Base-by-base conservation (phyloP, 257 asterid species). In the Scutellaria galericulata region DNA sequence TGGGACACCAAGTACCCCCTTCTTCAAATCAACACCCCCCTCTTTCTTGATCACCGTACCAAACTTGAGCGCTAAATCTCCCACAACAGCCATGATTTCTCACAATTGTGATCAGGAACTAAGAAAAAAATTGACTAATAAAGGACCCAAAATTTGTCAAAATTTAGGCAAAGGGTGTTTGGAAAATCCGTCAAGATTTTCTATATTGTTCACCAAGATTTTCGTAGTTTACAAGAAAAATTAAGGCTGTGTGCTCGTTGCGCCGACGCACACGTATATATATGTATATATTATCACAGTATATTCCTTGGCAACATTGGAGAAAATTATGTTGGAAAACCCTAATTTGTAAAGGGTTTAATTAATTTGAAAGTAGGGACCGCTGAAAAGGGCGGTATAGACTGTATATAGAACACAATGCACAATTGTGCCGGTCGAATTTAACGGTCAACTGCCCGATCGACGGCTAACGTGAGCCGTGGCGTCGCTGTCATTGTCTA, bases 21-120 rank as follows among this genome's bases (percentile, higher is more conserved):
- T 84, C 75, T 78, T 85, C 13, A 69, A 58, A 47, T 74, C 80
- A 74, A 74, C 15, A 40, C 37, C 35, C 66, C 71, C 50, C 48
- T 78, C 84, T 76, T 77, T 80, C 52, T 68, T 66, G 53, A 76
- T 62, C 39, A 73, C 27, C 71, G 68, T 84, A 63, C 67, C 59
- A 63, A 84, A 81, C 63, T 77, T 79, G 44, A 69, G 77, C 22
- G 85, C 78, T 53, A 75, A 77, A 77, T 85, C 91, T 20, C 87
- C 88, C 22, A 79, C 66, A 69, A 65, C 83, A 71, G 94, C 89
- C 94, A 91, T 88, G 71, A 35, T 77, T 18, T 55, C 20, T 27
- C 15, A 46, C 45, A 41, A 57, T 6, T 60, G 2, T 20, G 71
- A 53, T 70, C 76, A 70, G 50, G 31, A 31, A 39, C 1, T 54